Evolutionary conservation across 768 basidiomycete species (phyloP).

Genomic region (Kockovaella imperatae): DNA sequence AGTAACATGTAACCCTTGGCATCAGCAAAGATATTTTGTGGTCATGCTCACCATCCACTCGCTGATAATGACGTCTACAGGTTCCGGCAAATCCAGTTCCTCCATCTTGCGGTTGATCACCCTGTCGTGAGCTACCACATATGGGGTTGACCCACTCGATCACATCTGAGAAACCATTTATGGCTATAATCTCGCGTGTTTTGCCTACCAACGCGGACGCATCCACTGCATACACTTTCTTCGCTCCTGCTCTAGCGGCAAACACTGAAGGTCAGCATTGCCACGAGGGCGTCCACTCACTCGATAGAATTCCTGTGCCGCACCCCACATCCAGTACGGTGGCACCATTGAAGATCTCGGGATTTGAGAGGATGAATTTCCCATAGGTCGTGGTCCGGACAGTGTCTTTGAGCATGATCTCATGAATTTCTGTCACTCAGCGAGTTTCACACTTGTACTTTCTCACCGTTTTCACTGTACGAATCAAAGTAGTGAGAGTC

Average conservation of each 20-base stretch:
- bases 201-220: constrained; percentile 75
- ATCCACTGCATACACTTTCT: constrained; percentile 82
- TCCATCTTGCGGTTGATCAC: constrained; percentile 89
- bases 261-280: constrained; percentile 50
- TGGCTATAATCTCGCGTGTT: constrained; percentile 67
- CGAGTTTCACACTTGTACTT: constrained; percentile 6
- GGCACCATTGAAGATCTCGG: constrained; percentile 70
- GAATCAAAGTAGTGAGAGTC: constrained; percentile 91
- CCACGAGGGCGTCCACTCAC: constrained; percentile 17
- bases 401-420: constrained; percentile 92
- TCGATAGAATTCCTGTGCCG: constrained; percentile 75
- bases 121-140: constrained; percentile 36
- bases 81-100: constrained; percentile 64
- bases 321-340: constrained; percentile 92
- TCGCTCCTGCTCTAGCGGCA: constrained; percentile 80
- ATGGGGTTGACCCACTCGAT: constrained; percentile 52
- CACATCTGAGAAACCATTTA: constrained; percentile 60
- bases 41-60: constrained; percentile 80
- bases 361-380: constrained; percentile 76
- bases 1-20: constrained; percentile 51
- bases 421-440: constrained; percentile 67
- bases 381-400: constrained; percentile 90
- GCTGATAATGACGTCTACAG: constrained; percentile 90
- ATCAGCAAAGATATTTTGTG: not conserved
- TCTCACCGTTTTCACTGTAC: constrained; percentile 79